phyloP scores from a whole-genome alignment of 164 flowering plant genomes.

The Chimonanthus praecox region DNA sequence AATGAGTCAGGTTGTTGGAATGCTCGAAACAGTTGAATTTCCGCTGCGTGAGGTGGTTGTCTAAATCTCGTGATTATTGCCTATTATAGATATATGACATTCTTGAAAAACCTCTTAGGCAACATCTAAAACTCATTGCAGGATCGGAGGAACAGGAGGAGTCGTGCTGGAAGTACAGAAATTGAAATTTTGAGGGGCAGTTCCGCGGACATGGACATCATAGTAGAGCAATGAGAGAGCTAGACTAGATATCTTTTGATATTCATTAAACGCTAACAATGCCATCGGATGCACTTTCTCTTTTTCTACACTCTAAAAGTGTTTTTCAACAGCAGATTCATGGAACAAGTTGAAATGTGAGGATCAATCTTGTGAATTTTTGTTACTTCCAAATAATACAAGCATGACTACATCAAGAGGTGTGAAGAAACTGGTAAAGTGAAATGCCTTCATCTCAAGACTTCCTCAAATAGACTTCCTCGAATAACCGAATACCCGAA shows the following conservation, averaged over 20 bases:
- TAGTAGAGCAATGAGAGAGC: slow-evolving; percentile 26
- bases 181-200: slow-evolving; percentile 40
- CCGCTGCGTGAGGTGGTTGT: slow-evolving; percentile 30
- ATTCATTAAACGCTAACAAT: slow-evolving; percentile 6
- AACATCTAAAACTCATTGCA: slow-evolving; percentile 17
- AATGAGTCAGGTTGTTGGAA: slow-evolving; percentile 36
- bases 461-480: neutral
- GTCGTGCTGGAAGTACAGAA: slow-evolving; percentile 66
- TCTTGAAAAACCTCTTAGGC: neutral
- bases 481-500: neutral
- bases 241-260: slow-evolving; percentile 10
- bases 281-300: neutral
- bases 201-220: slow-evolving; percentile 33
- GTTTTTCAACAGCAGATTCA: neutral
- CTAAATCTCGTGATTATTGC: neutral
- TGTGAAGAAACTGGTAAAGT: neutral
- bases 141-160: slow-evolving; percentile 64
- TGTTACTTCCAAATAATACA: neutral
- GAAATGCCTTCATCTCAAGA: neutral
- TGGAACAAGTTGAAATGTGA: slow-evolving; percentile 2
- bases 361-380: slow-evolving; percentile 1
- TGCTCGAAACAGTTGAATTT: slow-evolving; percentile 36
- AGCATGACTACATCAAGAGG: neutral
- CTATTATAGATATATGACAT: neutral
- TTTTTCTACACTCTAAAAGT: neutral